A percentile compares a stretch with the other conserved stretches of the same genome.
Evolutionary conservation across 106 monocot genomes (phyloP).

Genomic region (Vanilla planifolia): DNA sequence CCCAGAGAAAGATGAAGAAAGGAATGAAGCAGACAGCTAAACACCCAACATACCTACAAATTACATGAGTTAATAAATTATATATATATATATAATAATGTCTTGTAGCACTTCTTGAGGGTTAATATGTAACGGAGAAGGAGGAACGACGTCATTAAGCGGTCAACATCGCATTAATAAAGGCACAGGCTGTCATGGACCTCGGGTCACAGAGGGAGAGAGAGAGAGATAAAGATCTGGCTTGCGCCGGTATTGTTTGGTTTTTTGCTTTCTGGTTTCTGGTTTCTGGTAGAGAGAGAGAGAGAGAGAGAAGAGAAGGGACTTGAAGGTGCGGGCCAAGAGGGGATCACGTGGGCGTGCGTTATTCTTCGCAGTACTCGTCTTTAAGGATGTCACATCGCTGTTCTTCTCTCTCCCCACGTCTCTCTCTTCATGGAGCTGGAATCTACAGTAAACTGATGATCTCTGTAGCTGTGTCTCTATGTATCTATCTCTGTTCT

Average conservation of each 20-base stretch:
- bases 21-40: no score
- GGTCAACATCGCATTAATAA: background rate
- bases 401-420: background rate
- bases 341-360: background rate
- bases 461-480: background rate
- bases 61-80: no score
- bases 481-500: no score
- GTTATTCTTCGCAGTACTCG: background rate
- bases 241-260: no score
- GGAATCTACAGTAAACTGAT: background rate
- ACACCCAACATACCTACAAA: no score
- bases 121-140: no score
- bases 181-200: background rate
- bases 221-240: no score
- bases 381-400: slow-evolving; percentile 5
- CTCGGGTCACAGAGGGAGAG: background rate
- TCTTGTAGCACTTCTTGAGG: no score
- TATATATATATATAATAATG: no score
- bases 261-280: background rate
- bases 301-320: no score
- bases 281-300: background rate
- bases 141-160: no score
- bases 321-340: background rate
- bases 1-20: no score
- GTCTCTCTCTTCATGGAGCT: background rate